phyloP scores from a whole-genome alignment of 1,139 yeast species.

The Scheffersomyces segobiensis region DNA sequence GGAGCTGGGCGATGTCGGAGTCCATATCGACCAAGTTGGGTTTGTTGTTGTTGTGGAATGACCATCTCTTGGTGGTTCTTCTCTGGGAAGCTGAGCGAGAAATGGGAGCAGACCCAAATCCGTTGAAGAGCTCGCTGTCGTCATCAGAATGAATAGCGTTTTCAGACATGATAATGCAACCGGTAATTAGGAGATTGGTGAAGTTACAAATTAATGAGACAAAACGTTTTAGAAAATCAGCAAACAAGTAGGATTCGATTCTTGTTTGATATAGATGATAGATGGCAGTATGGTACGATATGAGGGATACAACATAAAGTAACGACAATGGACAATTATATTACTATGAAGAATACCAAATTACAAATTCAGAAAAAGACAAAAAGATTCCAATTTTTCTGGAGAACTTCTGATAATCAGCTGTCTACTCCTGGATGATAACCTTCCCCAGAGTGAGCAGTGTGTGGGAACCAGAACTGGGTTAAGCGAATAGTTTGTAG shows the following conservation, averaged over 20 bases:
- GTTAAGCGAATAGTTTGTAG: not conserved
- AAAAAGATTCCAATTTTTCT: not conserved
- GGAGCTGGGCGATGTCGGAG: conserved; percentile 22
- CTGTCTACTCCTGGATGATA: not conserved
- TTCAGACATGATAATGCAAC: conserved; percentile 7
- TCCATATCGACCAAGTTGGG: conserved; percentile 41
- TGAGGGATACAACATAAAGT: not conserved
- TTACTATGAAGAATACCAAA: not conserved
- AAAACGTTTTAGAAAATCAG: not conserved
- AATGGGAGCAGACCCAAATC: conserved; percentile 41
- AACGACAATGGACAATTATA: no score
- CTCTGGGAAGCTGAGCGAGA: conserved; percentile 11
- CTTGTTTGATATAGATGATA: not conserved
- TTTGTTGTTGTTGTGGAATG: conserved; percentile 38
- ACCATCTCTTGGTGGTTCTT: conserved; percentile 46
- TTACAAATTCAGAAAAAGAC: not conserved
- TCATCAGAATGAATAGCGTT: conserved; percentile 26
- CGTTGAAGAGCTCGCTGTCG: conserved; percentile 38
- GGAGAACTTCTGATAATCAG: not conserved
- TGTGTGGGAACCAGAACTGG: not conserved
- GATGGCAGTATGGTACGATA: not conserved
- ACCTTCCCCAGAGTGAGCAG: not conserved
- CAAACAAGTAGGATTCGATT: not conserved
- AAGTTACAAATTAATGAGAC: not conserved
- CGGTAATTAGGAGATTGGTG: no score